phyloP scores from a whole-genome alignment of 2,329 filamentous ascomycete species.

The Fusarium algeriense region DNA sequence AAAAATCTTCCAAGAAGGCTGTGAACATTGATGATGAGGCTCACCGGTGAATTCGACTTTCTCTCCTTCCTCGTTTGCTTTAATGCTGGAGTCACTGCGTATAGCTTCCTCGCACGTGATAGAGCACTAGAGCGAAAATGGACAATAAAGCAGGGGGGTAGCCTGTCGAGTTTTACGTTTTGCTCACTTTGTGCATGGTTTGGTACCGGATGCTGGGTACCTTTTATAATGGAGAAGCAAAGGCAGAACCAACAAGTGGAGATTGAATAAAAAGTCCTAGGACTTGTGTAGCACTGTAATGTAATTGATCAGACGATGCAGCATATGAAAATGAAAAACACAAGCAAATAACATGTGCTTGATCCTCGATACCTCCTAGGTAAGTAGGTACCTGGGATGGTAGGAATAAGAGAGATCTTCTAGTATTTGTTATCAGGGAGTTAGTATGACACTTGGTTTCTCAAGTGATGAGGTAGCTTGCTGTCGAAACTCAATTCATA shows the following conservation, averaged over 20 bases:
- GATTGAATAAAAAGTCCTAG: constrained; percentile 10
- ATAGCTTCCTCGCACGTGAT: constrained; percentile 40
- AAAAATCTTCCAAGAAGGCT: constrained; percentile 8
- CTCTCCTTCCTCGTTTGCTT: constrained; percentile 38
- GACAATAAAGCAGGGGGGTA: constrained; percentile 20
- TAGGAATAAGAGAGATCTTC: neutral
- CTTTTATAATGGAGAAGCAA: constrained; percentile 27
- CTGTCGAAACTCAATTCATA: constrained; percentile 23
- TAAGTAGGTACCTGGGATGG: neutral
- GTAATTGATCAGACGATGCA: constrained; percentile 12
- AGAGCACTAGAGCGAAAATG: constrained; percentile 27
- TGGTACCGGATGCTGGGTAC: constrained; percentile 40
- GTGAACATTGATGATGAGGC: constrained; percentile 9
- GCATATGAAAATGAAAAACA: neutral
- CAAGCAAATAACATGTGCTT: neutral
- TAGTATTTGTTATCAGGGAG: neutral
- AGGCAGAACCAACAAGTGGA: constrained; percentile 15
- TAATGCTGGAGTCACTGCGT: constrained; percentile 20
- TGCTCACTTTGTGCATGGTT: constrained; percentile 34
- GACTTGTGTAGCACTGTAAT: constrained; percentile 17
- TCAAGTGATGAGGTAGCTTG: neutral
- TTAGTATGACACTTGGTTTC: constrained; percentile 4
- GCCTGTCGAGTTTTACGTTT: constrained; percentile 39
- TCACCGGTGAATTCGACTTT: constrained; percentile 6
- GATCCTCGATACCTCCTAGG: neutral